Base-by-base conservation (phyloP, 2,329 filamentous ascomycete genomes). In the Ophiostoma tasmaniense region DNA sequence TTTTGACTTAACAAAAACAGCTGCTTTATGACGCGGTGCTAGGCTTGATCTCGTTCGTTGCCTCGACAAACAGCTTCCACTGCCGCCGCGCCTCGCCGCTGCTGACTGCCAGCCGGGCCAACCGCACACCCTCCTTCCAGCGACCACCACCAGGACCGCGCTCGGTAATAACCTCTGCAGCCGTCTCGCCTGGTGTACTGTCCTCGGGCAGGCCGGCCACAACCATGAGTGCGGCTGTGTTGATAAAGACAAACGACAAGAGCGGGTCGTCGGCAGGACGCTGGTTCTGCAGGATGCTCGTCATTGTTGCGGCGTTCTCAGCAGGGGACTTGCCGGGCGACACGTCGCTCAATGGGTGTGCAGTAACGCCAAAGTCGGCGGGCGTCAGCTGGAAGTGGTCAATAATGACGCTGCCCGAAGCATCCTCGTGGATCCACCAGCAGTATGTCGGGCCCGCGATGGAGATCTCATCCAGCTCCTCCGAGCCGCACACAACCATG, bases 401-500 rank as follows among this genome's bases (percentile, higher is more conserved):
- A 55, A 96, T 83, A 68, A 85, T 75, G 78, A 87, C 74, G 73
- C 66, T 68, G 52, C 77, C 64, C 45, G 30, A n/a, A 7, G n/a
- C n/a, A 50, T 77, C 75, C 3, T 79, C 77, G 28, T 84, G 81
- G 33, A 97, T 80, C 79, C 88, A 88, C 95, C 95, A 99, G 84
- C 93, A 97, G 75, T 91, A 88, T 1, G 93, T 96, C 45, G 84
- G 84, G 0, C 95, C 94, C 0, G 94, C 95, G 74, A 94, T 97
- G 74, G 91, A 95, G 71, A 99, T 87, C 81, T 99, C 95, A 77
- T 99, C 95, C 37, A 99, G 87, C 74, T 98, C 92, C 80, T 98
- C 96, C 73, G 91, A 90, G 61, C 95, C 95, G 68, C 73, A 99
- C 22, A 98, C 91, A 28, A 99, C 86, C 79, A 99, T 81, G 2